Evolutionary conservation across 1,139 yeast species (phyloP).

Genomic region (Debaryomyces sp.): DNA sequence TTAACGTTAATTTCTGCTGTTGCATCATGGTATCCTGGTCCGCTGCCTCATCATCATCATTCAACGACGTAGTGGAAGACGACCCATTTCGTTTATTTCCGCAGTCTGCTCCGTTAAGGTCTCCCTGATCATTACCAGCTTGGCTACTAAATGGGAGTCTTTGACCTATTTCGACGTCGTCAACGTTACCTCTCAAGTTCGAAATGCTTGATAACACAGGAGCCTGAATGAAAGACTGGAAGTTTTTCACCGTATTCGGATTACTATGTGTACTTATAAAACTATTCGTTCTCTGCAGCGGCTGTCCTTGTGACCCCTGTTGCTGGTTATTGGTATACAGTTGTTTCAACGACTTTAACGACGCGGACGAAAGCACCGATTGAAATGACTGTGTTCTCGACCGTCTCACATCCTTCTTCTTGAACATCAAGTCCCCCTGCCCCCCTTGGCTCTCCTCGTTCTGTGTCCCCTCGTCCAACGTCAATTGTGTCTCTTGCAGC

Average conservation of each 20-base stretch:
- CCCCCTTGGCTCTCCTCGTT: not conserved
- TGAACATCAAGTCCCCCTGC: slow-evolving; percentile 33
- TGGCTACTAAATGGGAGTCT: slow-evolving; percentile 41
- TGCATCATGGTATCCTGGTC: slow-evolving; percentile 43
- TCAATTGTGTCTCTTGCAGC: not conserved
- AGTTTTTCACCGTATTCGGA: slow-evolving; percentile 32
- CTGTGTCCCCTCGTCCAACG: not conserved
- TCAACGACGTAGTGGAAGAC: slow-evolving; percentile 1
- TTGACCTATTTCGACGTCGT: slow-evolving; percentile 44
- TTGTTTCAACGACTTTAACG: slow-evolving; percentile 51
- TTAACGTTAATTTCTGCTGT: slow-evolving; percentile 46
- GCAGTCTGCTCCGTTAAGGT: slow-evolving; percentile 3
- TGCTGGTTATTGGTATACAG: slow-evolving; percentile 18
- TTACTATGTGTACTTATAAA: slow-evolving; percentile 19
- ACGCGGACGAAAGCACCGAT: slow-evolving; percentile 64
- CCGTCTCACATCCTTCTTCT: slow-evolving; percentile 54
- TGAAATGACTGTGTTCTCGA: slow-evolving; percentile 64
- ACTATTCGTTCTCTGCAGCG: slow-evolving; percentile 26
- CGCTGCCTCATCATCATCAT: slow-evolving; percentile 21
- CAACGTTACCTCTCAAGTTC: slow-evolving; percentile 29
- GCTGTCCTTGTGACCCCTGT: slow-evolving; percentile 12
- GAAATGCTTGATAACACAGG: slow-evolving; percentile 47
- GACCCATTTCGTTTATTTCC: slow-evolving; percentile 7
- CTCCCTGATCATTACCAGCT: slow-evolving; percentile 16
- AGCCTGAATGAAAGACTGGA: slow-evolving; percentile 52